Evolutionary conservation across 768 basidiomycete genomes (phyloP).

Genomic region (Suillus hirtellus): DNA sequence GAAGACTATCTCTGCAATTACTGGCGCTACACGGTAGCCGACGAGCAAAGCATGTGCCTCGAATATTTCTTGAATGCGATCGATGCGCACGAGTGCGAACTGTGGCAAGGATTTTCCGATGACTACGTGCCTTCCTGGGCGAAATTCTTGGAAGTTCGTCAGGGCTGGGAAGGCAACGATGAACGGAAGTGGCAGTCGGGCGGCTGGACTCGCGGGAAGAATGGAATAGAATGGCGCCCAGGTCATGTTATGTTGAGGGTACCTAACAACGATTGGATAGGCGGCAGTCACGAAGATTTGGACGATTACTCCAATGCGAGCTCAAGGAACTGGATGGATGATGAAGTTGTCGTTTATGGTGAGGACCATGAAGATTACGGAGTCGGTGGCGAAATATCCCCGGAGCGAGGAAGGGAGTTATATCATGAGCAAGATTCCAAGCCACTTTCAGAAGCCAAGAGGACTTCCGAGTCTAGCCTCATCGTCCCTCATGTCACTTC

Average conservation of each 20-base stretch:
- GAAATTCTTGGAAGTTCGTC: neutral
- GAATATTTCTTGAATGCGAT: neutral
- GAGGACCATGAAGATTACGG: too few relatives aligned
- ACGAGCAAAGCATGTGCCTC: neutral
- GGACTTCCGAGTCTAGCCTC: neutral
- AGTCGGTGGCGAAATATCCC: neutral
- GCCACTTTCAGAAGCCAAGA: neutral
- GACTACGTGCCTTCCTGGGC: slow-evolving; percentile 1
- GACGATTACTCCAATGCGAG: neutral
- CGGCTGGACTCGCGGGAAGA: neutral
- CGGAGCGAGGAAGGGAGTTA: neutral
- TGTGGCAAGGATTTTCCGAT: neutral
- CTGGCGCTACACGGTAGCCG: neutral
- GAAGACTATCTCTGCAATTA: slow-evolving; percentile 1
- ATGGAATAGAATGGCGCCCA: neutral
- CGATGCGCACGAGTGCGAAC: neutral
- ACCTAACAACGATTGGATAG: neutral
- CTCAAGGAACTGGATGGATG: neutral
- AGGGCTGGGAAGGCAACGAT: neutral
- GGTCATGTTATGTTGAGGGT: neutral
- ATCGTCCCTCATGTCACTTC: neutral
- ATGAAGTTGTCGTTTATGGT: neutral
- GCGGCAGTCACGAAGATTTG: neutral
- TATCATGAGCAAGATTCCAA: neutral
- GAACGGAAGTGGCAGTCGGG: neutral